Percentiles rank a stretch among this genome's conserved stretches.
Evolutionary conservation across 169 alveolate genomes (phyloP).

Genomic region (Plasmodium ovale): DNA sequence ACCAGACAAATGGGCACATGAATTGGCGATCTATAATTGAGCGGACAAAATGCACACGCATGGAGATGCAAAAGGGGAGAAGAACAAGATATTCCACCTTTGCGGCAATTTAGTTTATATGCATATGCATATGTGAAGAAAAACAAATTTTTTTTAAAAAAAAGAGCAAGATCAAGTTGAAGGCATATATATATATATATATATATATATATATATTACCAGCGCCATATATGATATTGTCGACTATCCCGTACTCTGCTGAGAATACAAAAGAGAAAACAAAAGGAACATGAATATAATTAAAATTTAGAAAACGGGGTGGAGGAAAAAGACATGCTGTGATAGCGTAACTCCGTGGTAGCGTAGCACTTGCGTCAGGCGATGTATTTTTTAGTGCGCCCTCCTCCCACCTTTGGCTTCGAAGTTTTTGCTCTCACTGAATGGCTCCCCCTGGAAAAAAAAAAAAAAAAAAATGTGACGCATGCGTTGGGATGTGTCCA

Average conservation of each 20-base stretch:
- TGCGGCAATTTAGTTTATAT: no score
- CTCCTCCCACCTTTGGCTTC: slow-evolving; percentile 34
- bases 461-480: background rate
- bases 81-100: no score
- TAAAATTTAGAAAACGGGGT: background rate
- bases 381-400: background rate
- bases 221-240: slow-evolving; percentile 66
- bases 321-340: background rate
- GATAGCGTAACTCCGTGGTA: no score
- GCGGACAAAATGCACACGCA: no score
- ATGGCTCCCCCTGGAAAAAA: slow-evolving; percentile 29
- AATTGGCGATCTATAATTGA: no score
- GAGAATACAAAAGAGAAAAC: background rate
- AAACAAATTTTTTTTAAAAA: no score
- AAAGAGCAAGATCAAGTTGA: background rate
- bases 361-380: no score
- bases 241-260: slow-evolving; percentile 35
- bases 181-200: background rate
- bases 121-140: no score
- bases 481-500: background rate
- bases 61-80: no score
- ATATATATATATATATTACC: slow-evolving; percentile 18
- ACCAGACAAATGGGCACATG: no score
- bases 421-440: slow-evolving; percentile 27
- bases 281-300: background rate